These are phyloP conservation scores for Candida sphagnicola DNA, from an alignment of 805 yeast species.

Conservation along the genomic window DNA sequence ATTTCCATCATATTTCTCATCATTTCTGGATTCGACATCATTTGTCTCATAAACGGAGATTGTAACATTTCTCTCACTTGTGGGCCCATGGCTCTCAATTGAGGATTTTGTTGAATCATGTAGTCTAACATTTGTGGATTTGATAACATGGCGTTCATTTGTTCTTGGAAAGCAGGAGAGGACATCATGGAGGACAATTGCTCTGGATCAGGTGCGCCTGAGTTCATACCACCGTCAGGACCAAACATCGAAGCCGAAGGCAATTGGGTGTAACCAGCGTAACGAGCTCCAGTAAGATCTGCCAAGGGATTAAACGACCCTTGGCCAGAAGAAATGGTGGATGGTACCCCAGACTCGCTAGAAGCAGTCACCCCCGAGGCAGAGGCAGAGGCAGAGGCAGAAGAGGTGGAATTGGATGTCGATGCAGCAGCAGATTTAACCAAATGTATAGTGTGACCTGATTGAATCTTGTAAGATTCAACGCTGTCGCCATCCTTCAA, in stretches of 20 bases:
- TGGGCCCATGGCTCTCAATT: slow-evolving; percentile 82
- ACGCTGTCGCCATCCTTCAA: slow-evolving; percentile 79
- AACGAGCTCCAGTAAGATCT: slow-evolving; percentile 90
- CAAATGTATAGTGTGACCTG: slow-evolving; percentile 84
- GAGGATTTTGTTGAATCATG: slow-evolving; percentile 80
- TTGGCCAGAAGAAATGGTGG: slow-evolving; percentile 80
- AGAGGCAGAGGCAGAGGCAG: slow-evolving; percentile 14
- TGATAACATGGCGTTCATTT: slow-evolving; percentile 74
- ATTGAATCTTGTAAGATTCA: slow-evolving; percentile 71
- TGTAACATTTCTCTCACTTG: slow-evolving; percentile 83
- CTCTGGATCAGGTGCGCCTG: slow-evolving; percentile 67
- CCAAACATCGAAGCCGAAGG: slow-evolving; percentile 90
- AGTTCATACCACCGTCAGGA: slow-evolving; percentile 88
- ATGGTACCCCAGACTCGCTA: slow-evolving; percentile 48
- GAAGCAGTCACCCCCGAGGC: slow-evolving; percentile 14
- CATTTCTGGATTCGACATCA: slow-evolving; percentile 73
- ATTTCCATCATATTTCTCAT: slow-evolving; percentile 78
- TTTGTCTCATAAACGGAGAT: slow-evolving; percentile 74
- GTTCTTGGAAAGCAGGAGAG: slow-evolving; percentile 76
- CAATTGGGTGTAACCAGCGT: slow-evolving; percentile 86
- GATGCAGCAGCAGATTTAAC: slow-evolving; percentile 70
- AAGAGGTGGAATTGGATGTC: slow-evolving; percentile 18
- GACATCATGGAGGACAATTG: slow-evolving; percentile 73
- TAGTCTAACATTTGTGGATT: slow-evolving; percentile 87
- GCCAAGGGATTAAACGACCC: slow-evolving; percentile 89